phyloP scores from a whole-genome alignment of 805 yeast species.

The Pichia occidentalis region DNA sequence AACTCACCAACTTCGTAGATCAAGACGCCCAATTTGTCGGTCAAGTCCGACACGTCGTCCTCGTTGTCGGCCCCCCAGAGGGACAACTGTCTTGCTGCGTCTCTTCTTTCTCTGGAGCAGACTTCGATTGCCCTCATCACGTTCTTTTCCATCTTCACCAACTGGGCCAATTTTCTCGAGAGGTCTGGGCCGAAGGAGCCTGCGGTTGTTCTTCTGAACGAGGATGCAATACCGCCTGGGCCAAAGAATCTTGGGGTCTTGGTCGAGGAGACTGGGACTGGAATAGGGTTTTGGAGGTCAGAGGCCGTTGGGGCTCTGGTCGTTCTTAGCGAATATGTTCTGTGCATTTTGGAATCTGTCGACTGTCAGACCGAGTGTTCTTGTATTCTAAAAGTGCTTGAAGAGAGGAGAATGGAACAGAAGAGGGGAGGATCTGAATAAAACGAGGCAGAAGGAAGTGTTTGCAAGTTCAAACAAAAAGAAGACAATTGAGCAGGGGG shows the following conservation, averaged over 20 bases:
- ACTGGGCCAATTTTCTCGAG: conserved; percentile 64
- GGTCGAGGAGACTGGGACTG: conserved; percentile 71
- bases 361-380: too few species aligned
- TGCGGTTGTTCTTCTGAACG: conserved; percentile 59
- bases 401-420: too few species aligned
- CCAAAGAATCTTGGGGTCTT: conserved; percentile 68
- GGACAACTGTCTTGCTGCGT: conserved; percentile 75
- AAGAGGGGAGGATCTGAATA: too few species aligned
- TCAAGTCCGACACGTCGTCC: conserved; percentile 79
- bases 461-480: too few species aligned
- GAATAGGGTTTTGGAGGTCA: conserved; percentile 73
- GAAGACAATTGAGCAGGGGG: too few species aligned
- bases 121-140: conserved; percentile 74
- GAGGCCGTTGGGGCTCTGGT: conserved; percentile 79
- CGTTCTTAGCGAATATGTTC: conserved; percentile 77
- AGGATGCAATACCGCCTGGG: conserved; percentile 51
- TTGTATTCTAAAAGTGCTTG: too few species aligned
- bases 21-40: conserved; percentile 81
- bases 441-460: too few species aligned
- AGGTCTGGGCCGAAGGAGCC: conserved; percentile 78
- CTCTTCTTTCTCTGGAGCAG: conserved; percentile 70
- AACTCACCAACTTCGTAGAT: conserved; percentile 78
- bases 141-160: conserved; percentile 77
- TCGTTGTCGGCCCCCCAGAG: conserved; percentile 86
- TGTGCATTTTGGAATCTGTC: conserved; percentile 53